These are phyloP conservation scores for Cyberlindnera euphorbiae DNA, from an alignment of 805 yeast genomes.

Conservation along the genomic window DNA sequence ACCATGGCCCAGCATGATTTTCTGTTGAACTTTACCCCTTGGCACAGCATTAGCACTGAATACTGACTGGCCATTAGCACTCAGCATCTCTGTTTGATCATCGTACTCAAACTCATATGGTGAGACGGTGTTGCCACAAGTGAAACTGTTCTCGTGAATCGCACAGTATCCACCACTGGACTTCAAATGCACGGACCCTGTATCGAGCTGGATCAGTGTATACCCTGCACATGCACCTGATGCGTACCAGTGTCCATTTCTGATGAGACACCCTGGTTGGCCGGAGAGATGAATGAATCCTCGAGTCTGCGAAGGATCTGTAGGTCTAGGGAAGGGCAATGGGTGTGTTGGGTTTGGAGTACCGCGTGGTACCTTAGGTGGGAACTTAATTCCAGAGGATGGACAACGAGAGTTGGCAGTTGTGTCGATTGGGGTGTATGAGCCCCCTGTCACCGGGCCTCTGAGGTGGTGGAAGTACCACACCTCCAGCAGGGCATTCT, in stretches of 20 bases:
- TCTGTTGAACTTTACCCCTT: constrained; percentile 40
- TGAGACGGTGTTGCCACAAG: constrained; percentile 50
- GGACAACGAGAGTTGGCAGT: constrained; percentile 61
- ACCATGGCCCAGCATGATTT: constrained; percentile 38
- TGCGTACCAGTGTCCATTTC: constrained; percentile 80
- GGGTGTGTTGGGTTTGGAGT: constrained; percentile 20
- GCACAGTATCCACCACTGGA: constrained; percentile 76
- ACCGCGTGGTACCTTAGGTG: constrained; percentile 35
- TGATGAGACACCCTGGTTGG: constrained; percentile 71
- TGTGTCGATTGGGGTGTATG: constrained; percentile 59
- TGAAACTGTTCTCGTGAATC: constrained; percentile 28
- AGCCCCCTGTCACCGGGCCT: constrained; percentile 67
- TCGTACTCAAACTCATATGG: constrained; percentile 30
- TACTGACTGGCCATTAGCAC: constrained; percentile 9
- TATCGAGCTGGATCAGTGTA: constrained; percentile 30
- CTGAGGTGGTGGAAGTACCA: constrained; percentile 49
- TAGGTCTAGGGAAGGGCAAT: constrained; percentile 15
- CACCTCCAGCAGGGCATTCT: constrained; percentile 13
- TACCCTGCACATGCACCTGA: constrained; percentile 83
- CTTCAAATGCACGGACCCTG: constrained; percentile 53
- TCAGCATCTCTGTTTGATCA: constrained; percentile 3
- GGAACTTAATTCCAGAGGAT: constrained; percentile 58
- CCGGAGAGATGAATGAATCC: constrained; percentile 48
- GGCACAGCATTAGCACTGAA: constrained; percentile 15
- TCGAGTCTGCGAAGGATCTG: constrained; percentile 30